Evolutionary conservation across 805 yeast species (phyloP), one percentile per base, ranked within the genome.

Genomic region (Sugiyamaella qingdaonensis): DNA sequence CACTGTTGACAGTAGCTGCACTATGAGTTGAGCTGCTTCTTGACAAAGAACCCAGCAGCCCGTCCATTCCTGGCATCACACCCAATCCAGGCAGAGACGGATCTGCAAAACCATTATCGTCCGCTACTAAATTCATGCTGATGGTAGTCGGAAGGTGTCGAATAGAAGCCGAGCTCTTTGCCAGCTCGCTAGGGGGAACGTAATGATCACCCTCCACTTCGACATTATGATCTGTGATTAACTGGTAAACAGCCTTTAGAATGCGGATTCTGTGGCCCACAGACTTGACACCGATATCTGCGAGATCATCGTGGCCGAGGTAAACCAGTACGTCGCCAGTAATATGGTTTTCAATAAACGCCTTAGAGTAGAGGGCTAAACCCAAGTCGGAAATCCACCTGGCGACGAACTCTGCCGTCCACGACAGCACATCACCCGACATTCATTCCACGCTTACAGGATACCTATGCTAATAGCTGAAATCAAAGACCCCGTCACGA

Each of bases 301-400:
- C 73, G 43, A 91, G 78, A 64, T 89, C 94, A 8, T 78, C 80
- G 10, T 86, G 79, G 32, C 81, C 80, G 48, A 91, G 72, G 56
- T 80, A 83, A 1, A 88, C 82, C 49, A 92, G 70, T 2, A 86
- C 75, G 31, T 85, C 79, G 1, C 96, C 96, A 2, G 85, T 81
- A 48, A 88, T 79, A 59, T 82, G 82, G 67, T 88, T 79, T 2
- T 73, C 75, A 10, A 35, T 33, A 43, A 58, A 58, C 21, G 42
- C 11, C 21, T 49, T 42, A 2, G 61, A 34, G 49, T 68, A 68
- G 27, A 44, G 45, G 41, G 50, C 61, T 36, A 61, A 43, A 4
- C 62, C 62, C 10, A 58, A 54, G 31, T 46, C 34, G 11, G 60
- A 48, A 14, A 61, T 39, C 64, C 64, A 61, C 21, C 44, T 24